Conservation (phyloP, 805 yeast species). For the Myxozyma sirexii region DNA sequence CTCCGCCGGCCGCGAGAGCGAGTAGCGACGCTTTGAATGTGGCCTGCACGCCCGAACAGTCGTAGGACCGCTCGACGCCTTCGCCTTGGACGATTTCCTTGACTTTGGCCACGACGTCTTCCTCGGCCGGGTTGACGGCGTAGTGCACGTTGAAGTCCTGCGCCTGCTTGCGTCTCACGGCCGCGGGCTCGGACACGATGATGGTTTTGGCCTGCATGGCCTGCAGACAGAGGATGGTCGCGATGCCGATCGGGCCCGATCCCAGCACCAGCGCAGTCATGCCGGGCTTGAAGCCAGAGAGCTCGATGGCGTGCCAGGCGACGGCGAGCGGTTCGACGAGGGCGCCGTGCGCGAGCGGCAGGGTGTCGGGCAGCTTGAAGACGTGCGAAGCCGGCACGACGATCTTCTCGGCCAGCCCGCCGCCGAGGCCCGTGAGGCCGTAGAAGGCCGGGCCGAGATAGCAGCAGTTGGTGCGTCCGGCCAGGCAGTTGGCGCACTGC, state of each 20-base stretch:
- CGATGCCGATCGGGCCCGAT: constrained; percentile 59
- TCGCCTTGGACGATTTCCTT: constrained; percentile 44
- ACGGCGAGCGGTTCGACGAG: constrained; percentile 62
- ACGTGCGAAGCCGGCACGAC: constrained; percentile 49
- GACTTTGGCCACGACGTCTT: constrained; percentile 46
- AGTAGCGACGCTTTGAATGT: constrained; percentile 57
- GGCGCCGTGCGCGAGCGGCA: constrained; percentile 53
- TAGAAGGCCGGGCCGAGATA: constrained; percentile 49
- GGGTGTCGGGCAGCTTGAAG: constrained; percentile 48
- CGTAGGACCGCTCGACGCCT: constrained; percentile 56
- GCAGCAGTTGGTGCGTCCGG: constrained; percentile 58
- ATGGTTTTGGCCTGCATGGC: constrained; percentile 51
- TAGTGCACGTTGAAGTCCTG: constrained; percentile 42
- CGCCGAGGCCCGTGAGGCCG: constrained; percentile 61
- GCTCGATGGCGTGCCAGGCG: constrained; percentile 60
- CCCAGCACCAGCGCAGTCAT: constrained; percentile 55
- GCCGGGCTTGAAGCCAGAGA: constrained; percentile 47
- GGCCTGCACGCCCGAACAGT: constrained; percentile 58
- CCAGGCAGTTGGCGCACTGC: constrained; percentile 54
- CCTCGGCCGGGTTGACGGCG: constrained; percentile 53
- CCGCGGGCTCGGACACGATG: constrained; percentile 56
- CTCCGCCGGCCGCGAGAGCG: constrained; percentile 57
- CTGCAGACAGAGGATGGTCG: constrained; percentile 54
- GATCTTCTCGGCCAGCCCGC: constrained; percentile 56
- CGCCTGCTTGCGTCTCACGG: constrained; percentile 48